Evolutionary conservation across 768 basidiomycete genomes (phyloP), one percentile per base, ranked within the genome.

Genomic region (Termitomyces sp.): DNA sequence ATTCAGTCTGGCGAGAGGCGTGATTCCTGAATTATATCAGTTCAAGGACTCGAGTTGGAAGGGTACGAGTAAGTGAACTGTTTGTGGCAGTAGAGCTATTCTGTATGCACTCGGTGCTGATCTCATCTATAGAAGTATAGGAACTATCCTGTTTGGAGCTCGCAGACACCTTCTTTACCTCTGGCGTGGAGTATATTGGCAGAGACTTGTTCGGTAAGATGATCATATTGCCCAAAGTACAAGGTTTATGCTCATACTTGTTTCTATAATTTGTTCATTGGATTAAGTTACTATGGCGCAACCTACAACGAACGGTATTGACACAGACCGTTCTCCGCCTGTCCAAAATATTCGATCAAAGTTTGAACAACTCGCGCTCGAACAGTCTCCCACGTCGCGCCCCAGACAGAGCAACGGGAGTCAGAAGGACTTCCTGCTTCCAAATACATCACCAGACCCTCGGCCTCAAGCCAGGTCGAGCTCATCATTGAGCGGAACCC

Each of bases 331-430:
- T 38, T 73, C 78, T 17, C 81, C 81, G 40, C 83, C 87, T 2
- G 87, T 91, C 53, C 85, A 79, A 68, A 87, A 78, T 58, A 74
- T 91, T 17, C 80, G 81, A 45, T 87, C 85, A 31, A 81, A 74
- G 64, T 91, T 90, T 64, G 89, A 91, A 66, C 79, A 83, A 62
- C 71, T 89, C 26, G 84, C 87, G 3, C 72, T 51, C 35, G 42
- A 58, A 28, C 50, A 48, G 23, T 62, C 61, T 44, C 31, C 58
- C 44, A 54, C 55, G 33, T 50, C 48, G 43, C 33, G 50, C n/a
- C 35, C 50, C 2, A 45, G 58, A 30, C 44, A 37, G 33, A 44
- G 28, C 45, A 55, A 37, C 45, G 54, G 44, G 31, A 45, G 53
- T 55, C 53, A 50, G 47, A 56, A 61, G 49, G 65, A 65, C 8